Base-by-base conservation (phyloP, 73 alveolate genomes). In the Paramecium primaurelia region DNA sequence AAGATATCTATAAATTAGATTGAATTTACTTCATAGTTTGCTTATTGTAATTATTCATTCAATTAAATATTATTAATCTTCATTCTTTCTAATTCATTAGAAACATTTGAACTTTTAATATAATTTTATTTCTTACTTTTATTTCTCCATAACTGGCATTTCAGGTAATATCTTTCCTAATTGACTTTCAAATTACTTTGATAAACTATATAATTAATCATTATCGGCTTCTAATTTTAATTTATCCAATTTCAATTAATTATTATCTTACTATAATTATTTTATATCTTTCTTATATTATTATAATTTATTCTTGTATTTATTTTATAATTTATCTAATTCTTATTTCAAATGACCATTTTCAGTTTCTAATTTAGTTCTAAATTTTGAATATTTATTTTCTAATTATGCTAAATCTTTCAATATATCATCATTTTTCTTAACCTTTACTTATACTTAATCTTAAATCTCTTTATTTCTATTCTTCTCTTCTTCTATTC, bases 281-380 rank as follows among this genome's bases (percentile, higher is more conserved):
- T 49, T 80, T 47, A 80, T 38, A 32, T 80, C 71, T 22, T 32
- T 49, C 32, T 80, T 80, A 47, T 80, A 80, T 25, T 49, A 5
- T 80, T 47, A 2, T 51, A 80, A 80, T 49, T 80, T 80, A 4
- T 80, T 42, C 28, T 80, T 80, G 49, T 80, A 80, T 42, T 42
- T 45, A 26, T 36, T 26, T 42, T 45, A 18, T n/a, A 40, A 25
- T 80, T 80, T 80, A 16, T 80, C 91, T 9, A 32, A 20, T 45
- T 80, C 91, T 49, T 80, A 14, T 25, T 40, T 80, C 2, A 80
- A 32, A 80, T 80, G 91, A 22, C 12, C 18, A 49, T 80, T 80
- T 36, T 80, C 91, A 44, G 77, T 80, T 26, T 80, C 91, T 47
- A 80, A 80, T 80, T 80, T 80, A 10, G 77, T 26, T 47, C 47